phyloP scores from a whole-genome alignment of 2,329 filamentous ascomycete genomes.

The Aspergillus sergii region DNA sequence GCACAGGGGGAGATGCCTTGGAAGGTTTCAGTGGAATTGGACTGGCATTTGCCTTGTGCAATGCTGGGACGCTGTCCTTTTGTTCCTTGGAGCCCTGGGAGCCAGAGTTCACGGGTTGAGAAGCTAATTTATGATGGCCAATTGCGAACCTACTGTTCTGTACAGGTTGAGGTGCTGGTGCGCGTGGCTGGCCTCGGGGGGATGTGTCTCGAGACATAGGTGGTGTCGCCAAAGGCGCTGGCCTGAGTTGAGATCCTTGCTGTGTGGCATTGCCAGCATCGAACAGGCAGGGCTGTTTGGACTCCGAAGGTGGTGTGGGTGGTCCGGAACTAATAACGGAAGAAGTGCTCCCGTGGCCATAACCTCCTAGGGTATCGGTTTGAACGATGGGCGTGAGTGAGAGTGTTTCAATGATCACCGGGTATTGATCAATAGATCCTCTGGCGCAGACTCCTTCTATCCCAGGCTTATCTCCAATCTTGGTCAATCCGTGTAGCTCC shows the following conservation, averaged over 20 bases:
- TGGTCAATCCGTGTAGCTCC: constrained; percentile 39
- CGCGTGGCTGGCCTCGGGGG: constrained; percentile 1
- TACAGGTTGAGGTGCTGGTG: not conserved
- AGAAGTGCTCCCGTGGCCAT: constrained; percentile 24
- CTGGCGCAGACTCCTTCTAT: constrained; percentile 36
- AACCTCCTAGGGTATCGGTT: constrained; percentile 18
- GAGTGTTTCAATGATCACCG: constrained; percentile 40
- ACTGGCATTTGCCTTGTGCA: not conserved
- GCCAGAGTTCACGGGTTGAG: not conserved
- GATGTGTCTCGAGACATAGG: constrained; percentile 6
- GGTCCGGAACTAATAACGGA: constrained; percentile 32
- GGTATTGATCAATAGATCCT: constrained; percentile 49
- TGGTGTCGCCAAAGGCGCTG: constrained; percentile 8
- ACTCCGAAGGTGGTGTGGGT: constrained; percentile 27
- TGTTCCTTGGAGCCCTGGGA: not conserved
- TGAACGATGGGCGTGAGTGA: constrained; percentile 19
- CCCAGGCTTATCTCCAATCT: constrained; percentile 33
- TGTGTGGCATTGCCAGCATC: constrained; percentile 10
- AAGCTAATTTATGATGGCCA: not conserved
- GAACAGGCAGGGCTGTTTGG: constrained; percentile 21
- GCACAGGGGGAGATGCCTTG: constrained; percentile 1
- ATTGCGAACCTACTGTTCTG: not conserved
- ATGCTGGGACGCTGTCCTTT: not conserved
- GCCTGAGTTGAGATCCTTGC: not conserved
- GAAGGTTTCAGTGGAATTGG: not conserved